Percentiles rank a stretch among this genome's conserved stretches.
Conservation (phyloP, 805 yeast genomes). For the Candida peoriensis region DNA sequence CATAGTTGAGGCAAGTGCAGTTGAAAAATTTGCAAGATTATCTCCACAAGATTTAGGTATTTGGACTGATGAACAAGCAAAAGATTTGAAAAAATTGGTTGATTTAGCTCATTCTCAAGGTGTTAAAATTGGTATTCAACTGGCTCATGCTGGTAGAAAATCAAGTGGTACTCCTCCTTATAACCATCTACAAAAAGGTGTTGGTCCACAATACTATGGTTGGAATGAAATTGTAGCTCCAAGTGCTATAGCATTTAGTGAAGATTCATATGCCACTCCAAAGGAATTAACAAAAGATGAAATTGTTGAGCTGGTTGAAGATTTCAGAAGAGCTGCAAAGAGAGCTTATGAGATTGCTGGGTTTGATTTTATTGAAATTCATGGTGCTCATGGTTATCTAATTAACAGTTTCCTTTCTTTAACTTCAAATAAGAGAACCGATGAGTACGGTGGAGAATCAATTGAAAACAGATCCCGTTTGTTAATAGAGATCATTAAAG, state of each 20-base stretch:
- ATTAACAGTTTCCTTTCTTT: slow-evolving; percentile 43
- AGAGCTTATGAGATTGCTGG: slow-evolving; percentile 46
- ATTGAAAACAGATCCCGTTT: slow-evolving; percentile 53
- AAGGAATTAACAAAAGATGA: slow-evolving; percentile 39
- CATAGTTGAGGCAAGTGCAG: slow-evolving; percentile 42
- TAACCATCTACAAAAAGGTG: slow-evolving; percentile 27
- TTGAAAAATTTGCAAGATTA: slow-evolving; percentile 35
- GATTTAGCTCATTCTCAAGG: slow-evolving; percentile 43
- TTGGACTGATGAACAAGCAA: slow-evolving; percentile 46
- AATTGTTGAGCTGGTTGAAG: slow-evolving; percentile 34
- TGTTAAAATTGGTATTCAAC: slow-evolving; percentile 44
- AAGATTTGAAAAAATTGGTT: slow-evolving; percentile 32
- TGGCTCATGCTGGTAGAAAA: slow-evolving; percentile 54
- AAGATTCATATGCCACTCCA: slow-evolving; percentile 26
- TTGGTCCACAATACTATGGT: slow-evolving; percentile 33
- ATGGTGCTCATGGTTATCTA: slow-evolving; percentile 57
- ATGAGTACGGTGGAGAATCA: slow-evolving; percentile 60
- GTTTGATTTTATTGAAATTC: slow-evolving; percentile 58
- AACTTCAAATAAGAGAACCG: slow-evolving; percentile 45
- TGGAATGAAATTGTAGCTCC: slow-evolving; percentile 39
- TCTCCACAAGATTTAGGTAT: slow-evolving; percentile 45
- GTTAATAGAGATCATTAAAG: slow-evolving; percentile 42
- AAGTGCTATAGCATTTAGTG: slow-evolving; percentile 30
- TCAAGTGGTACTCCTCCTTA: slow-evolving; percentile 31
- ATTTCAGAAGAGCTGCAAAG: slow-evolving; percentile 42